Conservation (phyloP, 129 eudicot species). For the Helichrysum umbraculigerum region DNA sequence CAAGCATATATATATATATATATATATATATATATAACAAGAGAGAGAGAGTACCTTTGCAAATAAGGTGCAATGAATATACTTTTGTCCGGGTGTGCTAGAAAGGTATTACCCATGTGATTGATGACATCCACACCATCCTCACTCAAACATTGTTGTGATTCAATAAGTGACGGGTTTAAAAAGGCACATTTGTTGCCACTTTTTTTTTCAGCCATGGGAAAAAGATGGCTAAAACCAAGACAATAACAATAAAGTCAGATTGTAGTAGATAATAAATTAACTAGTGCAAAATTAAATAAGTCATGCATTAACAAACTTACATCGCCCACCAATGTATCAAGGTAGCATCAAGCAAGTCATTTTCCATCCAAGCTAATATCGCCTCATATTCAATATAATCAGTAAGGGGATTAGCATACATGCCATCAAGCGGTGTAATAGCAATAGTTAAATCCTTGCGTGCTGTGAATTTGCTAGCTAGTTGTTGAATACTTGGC, state of each 20-base stretch:
- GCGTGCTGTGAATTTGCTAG: not conserved
- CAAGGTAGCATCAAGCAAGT: not conserved
- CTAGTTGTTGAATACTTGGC: not conserved
- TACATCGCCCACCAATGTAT: not conserved
- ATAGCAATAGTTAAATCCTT: no score
- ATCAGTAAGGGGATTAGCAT: not conserved
- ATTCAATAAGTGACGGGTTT: not conserved
- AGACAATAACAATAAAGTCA: not conserved
- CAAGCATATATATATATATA: not conserved
- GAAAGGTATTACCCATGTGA: not conserved
- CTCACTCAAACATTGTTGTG: not conserved
- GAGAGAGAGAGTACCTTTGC: not conserved
- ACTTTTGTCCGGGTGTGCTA: not conserved
- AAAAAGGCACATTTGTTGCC: not conserved
- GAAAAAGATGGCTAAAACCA: not conserved
- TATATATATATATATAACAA: no score
- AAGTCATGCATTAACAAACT: not conserved
- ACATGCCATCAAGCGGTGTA: not conserved
- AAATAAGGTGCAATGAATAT: not conserved
- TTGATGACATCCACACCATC: not conserved
- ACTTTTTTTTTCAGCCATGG: not conserved
- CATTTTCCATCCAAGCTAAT: not conserved
- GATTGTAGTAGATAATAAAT: not conserved
- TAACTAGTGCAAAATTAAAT: not conserved
- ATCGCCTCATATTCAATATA: not conserved